A percentile compares a stretch with the other conserved stretches of the same genome.
Evolutionary conservation across 192 early-diverging fungal genomes (phyloP).

Genomic region (Helicostylum pulchrum): DNA sequence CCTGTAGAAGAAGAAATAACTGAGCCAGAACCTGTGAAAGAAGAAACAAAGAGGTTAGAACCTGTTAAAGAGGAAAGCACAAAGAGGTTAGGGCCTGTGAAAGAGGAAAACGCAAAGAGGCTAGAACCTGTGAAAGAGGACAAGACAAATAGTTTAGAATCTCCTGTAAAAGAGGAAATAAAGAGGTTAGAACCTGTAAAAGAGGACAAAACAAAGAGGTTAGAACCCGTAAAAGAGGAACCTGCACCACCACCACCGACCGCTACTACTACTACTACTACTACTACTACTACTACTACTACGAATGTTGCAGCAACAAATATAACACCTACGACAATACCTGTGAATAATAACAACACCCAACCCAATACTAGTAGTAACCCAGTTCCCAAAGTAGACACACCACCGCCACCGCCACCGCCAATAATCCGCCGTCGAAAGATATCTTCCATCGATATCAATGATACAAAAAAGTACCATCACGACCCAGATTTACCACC

Average conservation of each 20-base stretch:
- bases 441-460: not conserved
- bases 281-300: not conserved
- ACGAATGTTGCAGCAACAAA: not conserved
- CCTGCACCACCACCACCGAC: not conserved
- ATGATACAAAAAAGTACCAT: constrained; percentile 2
- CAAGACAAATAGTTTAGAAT: too few species aligned
- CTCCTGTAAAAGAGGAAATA: too few species aligned
- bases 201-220: too few species aligned
- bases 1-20: not conserved
- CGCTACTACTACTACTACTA: not conserved
- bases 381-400: not conserved
- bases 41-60: too few species aligned
- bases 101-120: too few species aligned
- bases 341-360: not conserved
- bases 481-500: not conserved
- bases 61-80: too few species aligned
- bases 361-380: not conserved
- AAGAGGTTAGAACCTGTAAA: too few species aligned
- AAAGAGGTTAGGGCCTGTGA: too few species aligned
- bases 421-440: not conserved
- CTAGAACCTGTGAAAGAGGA: too few species aligned
- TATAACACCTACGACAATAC: not conserved
- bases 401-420: not conserved
- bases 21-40: not conserved
- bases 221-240: too few species aligned